Conservation (phyloP, 108 stramenopile species). For the Nitzschia sp. region DNA sequence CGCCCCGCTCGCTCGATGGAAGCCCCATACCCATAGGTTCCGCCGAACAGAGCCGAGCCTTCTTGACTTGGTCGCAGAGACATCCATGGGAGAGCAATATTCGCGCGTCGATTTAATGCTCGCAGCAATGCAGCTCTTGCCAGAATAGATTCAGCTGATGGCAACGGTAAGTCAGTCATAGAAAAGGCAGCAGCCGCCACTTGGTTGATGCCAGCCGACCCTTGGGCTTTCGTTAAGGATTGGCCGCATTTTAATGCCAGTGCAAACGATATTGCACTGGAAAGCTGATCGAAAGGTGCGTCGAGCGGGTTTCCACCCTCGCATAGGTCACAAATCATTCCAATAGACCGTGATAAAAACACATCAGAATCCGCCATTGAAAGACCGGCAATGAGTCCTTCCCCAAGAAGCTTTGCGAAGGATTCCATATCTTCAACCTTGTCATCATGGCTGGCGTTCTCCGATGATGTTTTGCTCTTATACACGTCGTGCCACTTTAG, state of each 20-base stretch:
- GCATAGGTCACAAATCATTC: conserved; percentile 53
- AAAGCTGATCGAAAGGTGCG: conserved; percentile 49
- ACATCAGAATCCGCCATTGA: conserved; percentile 57
- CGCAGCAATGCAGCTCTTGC: conserved; percentile 76
- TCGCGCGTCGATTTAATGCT: conserved; percentile 75
- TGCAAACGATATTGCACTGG: conserved; percentile 51
- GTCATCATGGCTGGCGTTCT: background rate
- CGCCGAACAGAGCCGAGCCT: conserved; percentile 75
- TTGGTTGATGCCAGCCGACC: conserved; percentile 36
- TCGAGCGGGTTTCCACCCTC: conserved; percentile 53
- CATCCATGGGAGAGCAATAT: conserved; percentile 72
- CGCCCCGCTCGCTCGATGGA: conserved; percentile 73
- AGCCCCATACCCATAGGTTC: conserved; percentile 76
- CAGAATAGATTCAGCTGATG: conserved; percentile 60
- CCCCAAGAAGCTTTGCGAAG: conserved; percentile 42
- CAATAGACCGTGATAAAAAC: conserved; percentile 42
- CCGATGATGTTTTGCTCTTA: conserved; percentile 3
- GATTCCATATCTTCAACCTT: conserved; percentile 37
- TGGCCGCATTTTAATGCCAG: conserved; percentile 22
- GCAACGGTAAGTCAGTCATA: conserved; percentile 25
- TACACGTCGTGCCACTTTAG: conserved; percentile 52
- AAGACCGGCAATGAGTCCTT: conserved; percentile 47
- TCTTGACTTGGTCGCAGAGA: conserved; percentile 81
- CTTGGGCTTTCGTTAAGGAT: background rate
- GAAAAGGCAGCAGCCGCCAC: conserved; percentile 52